A percentile compares a stretch with the other conserved stretches of the same genome.
phyloP scores from a whole-genome alignment of 176 grass and related monocot species.

The Triticum dicoccoides region DNA sequence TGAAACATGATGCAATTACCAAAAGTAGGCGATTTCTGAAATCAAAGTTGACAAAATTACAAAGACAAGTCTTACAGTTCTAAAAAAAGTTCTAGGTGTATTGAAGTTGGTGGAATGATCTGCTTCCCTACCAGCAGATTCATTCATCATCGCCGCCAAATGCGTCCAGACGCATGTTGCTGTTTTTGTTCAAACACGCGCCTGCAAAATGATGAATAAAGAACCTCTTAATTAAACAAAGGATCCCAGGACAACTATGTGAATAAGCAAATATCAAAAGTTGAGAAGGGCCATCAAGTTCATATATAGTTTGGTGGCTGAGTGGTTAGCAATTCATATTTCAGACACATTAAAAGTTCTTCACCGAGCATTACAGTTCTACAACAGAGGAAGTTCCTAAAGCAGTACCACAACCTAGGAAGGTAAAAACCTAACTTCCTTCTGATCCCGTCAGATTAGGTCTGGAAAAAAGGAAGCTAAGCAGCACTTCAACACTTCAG shows the following conservation, averaged over 20 bases:
- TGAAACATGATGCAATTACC: background rate
- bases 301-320: background rate
- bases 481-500: background rate
- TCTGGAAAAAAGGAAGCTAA: conserved; percentile 3
- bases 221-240: conserved; percentile 1
- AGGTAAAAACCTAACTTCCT: background rate
- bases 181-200: conserved; percentile 62
- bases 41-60: conserved; percentile 17
- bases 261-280: background rate
- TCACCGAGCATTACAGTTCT: background rate
- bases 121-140: conserved; percentile 10
- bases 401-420: background rate
- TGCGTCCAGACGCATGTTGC: conserved; percentile 32
- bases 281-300: background rate
- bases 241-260: background rate
- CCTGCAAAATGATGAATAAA: conserved; percentile 35
- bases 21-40: background rate
- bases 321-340: background rate
- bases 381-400: background rate
- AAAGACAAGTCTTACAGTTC: background rate
- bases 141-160: conserved; percentile 48
- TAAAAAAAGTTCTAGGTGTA: background rate
- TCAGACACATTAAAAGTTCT: background rate
- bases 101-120: conserved; percentile 1
- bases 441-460: background rate